Evolutionary conservation across 768 basidiomycete genomes (phyloP).

Genomic region (Pleurotus pulmonarius): DNA sequence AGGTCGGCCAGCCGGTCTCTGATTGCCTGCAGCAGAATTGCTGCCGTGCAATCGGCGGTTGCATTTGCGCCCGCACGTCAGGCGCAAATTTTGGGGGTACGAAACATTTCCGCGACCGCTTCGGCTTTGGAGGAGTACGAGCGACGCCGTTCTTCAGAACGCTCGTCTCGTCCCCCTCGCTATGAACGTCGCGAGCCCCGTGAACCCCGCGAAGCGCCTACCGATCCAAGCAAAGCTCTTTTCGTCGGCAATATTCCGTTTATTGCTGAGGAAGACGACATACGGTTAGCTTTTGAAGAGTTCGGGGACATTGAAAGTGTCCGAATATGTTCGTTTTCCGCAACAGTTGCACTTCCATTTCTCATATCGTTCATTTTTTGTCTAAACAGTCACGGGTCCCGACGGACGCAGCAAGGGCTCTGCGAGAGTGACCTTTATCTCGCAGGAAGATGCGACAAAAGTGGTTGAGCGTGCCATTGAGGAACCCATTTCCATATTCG

Average conservation of each 20-base stretch:
- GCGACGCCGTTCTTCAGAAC: no score
- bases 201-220: not conserved
- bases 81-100: no score
- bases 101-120: no score
- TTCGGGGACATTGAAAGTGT: slow-evolving; percentile 39
- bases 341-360: not conserved
- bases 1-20: not conserved
- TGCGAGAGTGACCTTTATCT: slow-evolving; percentile 41
- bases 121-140: no score
- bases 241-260: slow-evolving; percentile 57
- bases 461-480: slow-evolving; percentile 30
- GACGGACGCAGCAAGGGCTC: slow-evolving; percentile 39
- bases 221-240: slow-evolving; percentile 31
- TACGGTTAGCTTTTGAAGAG: slow-evolving; percentile 35
- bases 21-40: not conserved
- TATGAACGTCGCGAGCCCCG: no score
- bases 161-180: no score
- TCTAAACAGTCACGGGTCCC: slow-evolving; percentile 20
- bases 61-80: no score
- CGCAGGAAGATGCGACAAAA: slow-evolving; percentile 29
- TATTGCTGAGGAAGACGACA: slow-evolving; percentile 32
- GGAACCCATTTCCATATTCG: slow-evolving; percentile 47
- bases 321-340: slow-evolving; percentile 34
- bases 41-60: no score
- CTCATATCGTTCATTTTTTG: slow-evolving; percentile 1